A percentile compares a stretch with the other conserved stretches of the same genome.
phyloP scores from a whole-genome alignment of 768 basidiomycete species.

The Lactifluus volemus region DNA sequence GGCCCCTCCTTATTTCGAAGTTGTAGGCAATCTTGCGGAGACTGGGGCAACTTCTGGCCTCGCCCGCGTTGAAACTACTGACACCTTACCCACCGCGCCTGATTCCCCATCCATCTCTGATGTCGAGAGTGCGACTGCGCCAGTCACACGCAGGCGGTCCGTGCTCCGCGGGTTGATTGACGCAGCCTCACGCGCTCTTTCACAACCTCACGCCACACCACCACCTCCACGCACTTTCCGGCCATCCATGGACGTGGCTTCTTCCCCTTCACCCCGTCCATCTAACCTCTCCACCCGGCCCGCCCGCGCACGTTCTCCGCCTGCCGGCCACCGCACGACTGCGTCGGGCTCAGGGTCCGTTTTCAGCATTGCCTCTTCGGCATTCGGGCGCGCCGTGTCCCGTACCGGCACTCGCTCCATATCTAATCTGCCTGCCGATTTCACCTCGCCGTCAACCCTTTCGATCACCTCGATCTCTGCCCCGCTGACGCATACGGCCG shows the following conservation, averaged over 20 bases:
- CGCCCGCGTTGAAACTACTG: slow-evolving; percentile 11
- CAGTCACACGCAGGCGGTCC: slow-evolving; percentile 29
- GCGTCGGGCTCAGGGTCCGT: slow-evolving; percentile 33
- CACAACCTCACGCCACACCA: background rate
- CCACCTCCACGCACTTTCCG: background rate
- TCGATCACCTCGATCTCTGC: slow-evolving; percentile 68
- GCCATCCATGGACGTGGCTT: background rate
- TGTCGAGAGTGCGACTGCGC: background rate
- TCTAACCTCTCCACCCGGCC: slow-evolving; percentile 12
- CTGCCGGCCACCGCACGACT: slow-evolving; percentile 26
- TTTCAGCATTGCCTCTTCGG: slow-evolving; percentile 27
- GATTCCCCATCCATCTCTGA: background rate
- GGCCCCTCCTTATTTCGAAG: slow-evolving; percentile 61
- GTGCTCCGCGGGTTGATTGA: slow-evolving; percentile 32
- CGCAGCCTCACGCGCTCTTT: slow-evolving; percentile 17
- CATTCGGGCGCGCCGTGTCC: slow-evolving; percentile 39
- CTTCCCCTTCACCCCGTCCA: slow-evolving; percentile 5
- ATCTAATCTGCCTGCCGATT: slow-evolving; percentile 26
- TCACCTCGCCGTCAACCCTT: slow-evolving; percentile 59
- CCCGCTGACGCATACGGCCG: slow-evolving; percentile 65
- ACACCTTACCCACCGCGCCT: slow-evolving; percentile 15
- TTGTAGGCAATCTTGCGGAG: slow-evolving; percentile 27
- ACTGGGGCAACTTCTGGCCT: slow-evolving; percentile 7
- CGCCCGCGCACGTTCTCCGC: slow-evolving; percentile 9
- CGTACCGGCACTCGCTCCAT: slow-evolving; percentile 39